Conservation (phyloP, 164 flowering plant species). For the Buxus sempervirens region DNA sequence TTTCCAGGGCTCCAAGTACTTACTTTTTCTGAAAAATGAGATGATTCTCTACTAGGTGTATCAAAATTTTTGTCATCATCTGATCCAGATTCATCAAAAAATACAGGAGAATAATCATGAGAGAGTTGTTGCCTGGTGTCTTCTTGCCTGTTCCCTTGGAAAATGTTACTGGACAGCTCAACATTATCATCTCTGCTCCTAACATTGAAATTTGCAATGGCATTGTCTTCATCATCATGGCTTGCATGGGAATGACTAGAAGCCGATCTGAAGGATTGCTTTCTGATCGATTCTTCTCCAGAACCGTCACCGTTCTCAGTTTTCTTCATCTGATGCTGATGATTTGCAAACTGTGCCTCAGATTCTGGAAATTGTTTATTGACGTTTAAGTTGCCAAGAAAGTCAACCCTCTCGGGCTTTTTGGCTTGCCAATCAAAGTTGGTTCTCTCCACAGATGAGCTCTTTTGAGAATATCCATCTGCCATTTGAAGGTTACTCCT, state of each 20-base stretch:
- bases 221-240: constrained; percentile 22
- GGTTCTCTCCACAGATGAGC: constrained; percentile 21
- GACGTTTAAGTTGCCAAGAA: constrained; percentile 13
- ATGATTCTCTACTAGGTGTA: constrained; percentile 25
- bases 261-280: constrained; percentile 22
- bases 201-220: constrained; percentile 10
- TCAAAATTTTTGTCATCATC: constrained; percentile 41
- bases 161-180: constrained; percentile 22
- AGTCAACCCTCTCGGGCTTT: constrained; percentile 9
- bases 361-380: constrained; percentile 27
- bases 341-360: constrained; percentile 18
- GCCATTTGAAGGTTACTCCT: constrained; percentile 13
- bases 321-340: constrained; percentile 7
- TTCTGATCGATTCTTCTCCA: constrained; percentile 23
- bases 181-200: constrained; percentile 14
- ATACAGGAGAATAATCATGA: constrained; percentile 24
- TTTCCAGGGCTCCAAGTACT: constrained; percentile 25
- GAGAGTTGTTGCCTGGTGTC: constrained; percentile 22
- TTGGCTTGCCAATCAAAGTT: constrained; percentile 10
- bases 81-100: constrained; percentile 63
- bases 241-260: constrained; percentile 32
- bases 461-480: constrained; percentile 30
- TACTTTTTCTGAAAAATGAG: constrained; percentile 17
- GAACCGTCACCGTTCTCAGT: constrained; percentile 20
- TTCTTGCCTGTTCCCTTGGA: constrained; percentile 12